Evolutionary conservation across 352 stramenopile species (phyloP).

Genomic region (Pythium utonaiense): DNA sequence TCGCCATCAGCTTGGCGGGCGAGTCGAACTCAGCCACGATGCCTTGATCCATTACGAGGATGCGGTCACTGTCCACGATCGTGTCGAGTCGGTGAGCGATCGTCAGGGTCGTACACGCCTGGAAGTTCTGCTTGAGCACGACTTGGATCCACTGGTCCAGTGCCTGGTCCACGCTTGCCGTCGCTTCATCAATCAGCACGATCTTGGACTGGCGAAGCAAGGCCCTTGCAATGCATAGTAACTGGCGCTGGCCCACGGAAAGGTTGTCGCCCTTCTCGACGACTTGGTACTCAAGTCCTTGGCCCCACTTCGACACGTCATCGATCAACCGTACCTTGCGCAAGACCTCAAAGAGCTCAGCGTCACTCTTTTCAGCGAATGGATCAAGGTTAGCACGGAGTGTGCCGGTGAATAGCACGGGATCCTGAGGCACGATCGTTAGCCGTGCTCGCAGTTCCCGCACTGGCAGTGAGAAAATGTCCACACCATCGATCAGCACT

Average conservation of each 20-base stretch:
- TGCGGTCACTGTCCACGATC: slow-evolving; percentile 91
- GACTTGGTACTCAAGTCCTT: slow-evolving; percentile 74
- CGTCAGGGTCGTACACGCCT: slow-evolving; percentile 85
- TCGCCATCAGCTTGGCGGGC: slow-evolving; percentile 56
- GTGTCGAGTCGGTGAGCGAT: slow-evolving; percentile 94
- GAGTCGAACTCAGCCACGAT: slow-evolving; percentile 68
- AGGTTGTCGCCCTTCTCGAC: slow-evolving; percentile 90
- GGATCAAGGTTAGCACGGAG: slow-evolving; percentile 90
- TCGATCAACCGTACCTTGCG: slow-evolving; percentile 22
- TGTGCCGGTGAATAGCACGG: slow-evolving; percentile 84
- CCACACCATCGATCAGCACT: slow-evolving; percentile 79
- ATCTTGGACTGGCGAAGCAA: slow-evolving; percentile 75
- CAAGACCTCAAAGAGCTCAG: slow-evolving; percentile 26
- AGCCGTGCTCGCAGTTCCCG: slow-evolving; percentile 13
- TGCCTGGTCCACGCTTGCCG: slow-evolving; percentile 79
- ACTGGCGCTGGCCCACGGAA: slow-evolving; percentile 90
- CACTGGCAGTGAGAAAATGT: slow-evolving; percentile 33
- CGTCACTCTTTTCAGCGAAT: slow-evolving; percentile 56
- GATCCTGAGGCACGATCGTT: slow-evolving; percentile 71
- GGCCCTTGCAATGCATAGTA: slow-evolving; percentile 92
- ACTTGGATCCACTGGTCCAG: slow-evolving; percentile 83
- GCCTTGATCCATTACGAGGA: slow-evolving; percentile 92
- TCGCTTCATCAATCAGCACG: slow-evolving; percentile 93
- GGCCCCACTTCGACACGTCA: not conserved
- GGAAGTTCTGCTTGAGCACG: slow-evolving; percentile 49